Base-by-base conservation (phyloP, 148 eudicot species). In the Amaranthus palmeri region DNA sequence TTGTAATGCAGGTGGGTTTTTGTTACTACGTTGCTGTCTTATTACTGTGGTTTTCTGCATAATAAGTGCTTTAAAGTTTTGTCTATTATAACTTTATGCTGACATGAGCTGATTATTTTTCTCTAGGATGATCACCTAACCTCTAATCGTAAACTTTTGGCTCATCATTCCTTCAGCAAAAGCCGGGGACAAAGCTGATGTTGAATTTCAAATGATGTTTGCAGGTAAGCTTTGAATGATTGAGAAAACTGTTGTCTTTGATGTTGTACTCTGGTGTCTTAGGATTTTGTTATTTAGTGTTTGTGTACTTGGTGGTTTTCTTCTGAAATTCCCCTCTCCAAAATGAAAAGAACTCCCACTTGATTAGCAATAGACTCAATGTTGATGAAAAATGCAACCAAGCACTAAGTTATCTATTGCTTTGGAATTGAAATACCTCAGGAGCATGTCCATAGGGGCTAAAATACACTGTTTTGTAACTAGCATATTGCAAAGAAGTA, bases 121-220 rank as follows among this genome's bases (percentile, higher is more conserved):
- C 46, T 68, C 15, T 74, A 95, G 98, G 96, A 95, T 83, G 98
- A 95, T 74, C 89, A 85, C 68, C 81, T 44, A 42, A 66, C 90
- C 69, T 71, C 95, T 54, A 82, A 86, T 67, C 78, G 79, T 58
- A 95, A 91, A 72, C 92, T 89, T 75, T 73, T 91, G 73, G 77
- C 97, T 17, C 93, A 81, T 41, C 87, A 91, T 75, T 95, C 98
- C 74, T 91, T 95, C 77, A 95, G 88, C 80, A 89, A 82, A 85
- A 88, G 89, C 76, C 90, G 74, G 65, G 97, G 93, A 41, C 85
- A 83, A 71, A 89, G 74, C 80, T 91, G 81, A 72, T 15, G 61
- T 18, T 74, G 67, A 68, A 17, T 43, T 10, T 13, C 47, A n/a
- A 56, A 40, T 48, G 14, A 61, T 10, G 3, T 11, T 10, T 51